Evolutionary conservation across 2,329 filamentous ascomycete species (phyloP), one percentile per base, ranked within the genome.

Genomic region (Phyllosticta ampelicida): DNA sequence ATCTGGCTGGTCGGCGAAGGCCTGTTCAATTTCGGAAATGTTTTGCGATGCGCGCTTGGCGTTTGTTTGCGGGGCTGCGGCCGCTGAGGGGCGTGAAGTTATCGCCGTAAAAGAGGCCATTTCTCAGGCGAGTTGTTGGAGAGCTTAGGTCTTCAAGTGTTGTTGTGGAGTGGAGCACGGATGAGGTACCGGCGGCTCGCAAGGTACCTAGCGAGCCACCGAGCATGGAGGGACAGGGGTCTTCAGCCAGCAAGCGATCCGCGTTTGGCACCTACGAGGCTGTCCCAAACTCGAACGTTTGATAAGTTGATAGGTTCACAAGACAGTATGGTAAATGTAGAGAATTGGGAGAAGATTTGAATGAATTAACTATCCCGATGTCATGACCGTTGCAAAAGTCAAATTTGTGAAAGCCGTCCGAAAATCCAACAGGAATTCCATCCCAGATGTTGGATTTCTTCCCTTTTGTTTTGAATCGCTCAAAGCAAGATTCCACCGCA

Each of bases 1-100:
- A 49, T 70, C 68, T 18, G 66, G 64, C 51, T 68, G 68, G 62
- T 65, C 58, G 16, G 66, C 65, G 55, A 73, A 73, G 6, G 70
- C 70, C 29, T 59, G 51, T 18, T 58, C 56, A 28, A 58, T 19
- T 48, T 54, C 56, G 13, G 56, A 48, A 21, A 58, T 9, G 52
- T 51, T 58, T 20, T 23, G 10, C 5, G 55, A n/a, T 48, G 55
- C 5, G 23, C 30, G 8, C 21, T 36, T 28, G 6, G 55, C 36
- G 30, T 26, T 58, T 21, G n/a, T 18, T 23, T 16, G 55, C 11
- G 2, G 30, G 19, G 3, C 48, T 9, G 55, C 55, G 5, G 51
- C 52, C 20, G 56, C 44, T 9, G 55, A n/a, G 26, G 56, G 52
- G 26, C 56, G 51, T 51, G 56, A 58, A 19, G 51, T 51, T 18